phyloP scores from a whole-genome alignment of 495 filamentous ascomycete species.

The Aspergillus homomorphus region DNA sequence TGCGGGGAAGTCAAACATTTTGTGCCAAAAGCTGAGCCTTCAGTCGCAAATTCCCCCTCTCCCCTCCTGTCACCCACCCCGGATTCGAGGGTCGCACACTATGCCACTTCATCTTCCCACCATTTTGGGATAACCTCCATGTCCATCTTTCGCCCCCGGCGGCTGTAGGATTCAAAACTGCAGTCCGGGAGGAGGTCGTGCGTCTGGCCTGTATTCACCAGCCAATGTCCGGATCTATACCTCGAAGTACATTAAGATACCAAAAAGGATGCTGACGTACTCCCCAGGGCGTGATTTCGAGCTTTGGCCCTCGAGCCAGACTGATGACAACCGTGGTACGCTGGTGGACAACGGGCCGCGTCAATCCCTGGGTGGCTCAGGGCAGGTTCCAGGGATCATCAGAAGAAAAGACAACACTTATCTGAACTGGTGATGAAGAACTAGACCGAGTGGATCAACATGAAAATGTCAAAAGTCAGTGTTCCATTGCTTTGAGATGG shows the following conservation, averaged over 20 bases:
- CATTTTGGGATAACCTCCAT: background rate
- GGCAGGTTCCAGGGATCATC: background rate
- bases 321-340: constrained; percentile 1
- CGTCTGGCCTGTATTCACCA: background rate
- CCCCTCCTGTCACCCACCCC: background rate
- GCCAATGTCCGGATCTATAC: background rate
- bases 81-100: background rate
- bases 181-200: background rate
- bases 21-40: too few species aligned
- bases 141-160: background rate
- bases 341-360: background rate
- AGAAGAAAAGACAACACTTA: too few species aligned
- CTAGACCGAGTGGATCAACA: background rate
- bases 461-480: background rate
- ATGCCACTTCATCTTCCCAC: background rate
- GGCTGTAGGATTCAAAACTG: background rate
- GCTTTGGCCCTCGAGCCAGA: background rate
- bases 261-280: background rate
- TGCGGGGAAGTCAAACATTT: background rate
- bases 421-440: too few species aligned
- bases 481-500: background rate
- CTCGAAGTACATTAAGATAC: background rate
- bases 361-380: background rate
- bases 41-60: background rate
- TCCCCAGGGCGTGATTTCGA: background rate